phyloP scores from a whole-genome alignment of 257 asterid genomes.

The Solanum verrucosum region DNA sequence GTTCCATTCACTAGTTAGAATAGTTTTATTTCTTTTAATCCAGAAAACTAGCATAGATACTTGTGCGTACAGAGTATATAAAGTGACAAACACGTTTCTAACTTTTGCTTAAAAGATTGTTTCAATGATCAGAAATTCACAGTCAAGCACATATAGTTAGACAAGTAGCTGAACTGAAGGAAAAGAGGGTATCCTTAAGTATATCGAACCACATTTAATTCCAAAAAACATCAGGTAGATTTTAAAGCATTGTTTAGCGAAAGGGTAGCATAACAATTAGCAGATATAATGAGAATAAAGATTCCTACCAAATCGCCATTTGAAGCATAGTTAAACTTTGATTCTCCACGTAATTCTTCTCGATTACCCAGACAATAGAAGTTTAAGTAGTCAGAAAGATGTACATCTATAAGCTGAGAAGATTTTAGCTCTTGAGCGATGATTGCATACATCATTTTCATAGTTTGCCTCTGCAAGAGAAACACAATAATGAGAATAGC shows the following conservation, averaged over 20 bases:
- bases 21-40: neutral
- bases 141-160: neutral
- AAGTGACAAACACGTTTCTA: neutral
- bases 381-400: slow-evolving; percentile 34
- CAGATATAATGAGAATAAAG: neutral
- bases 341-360: slow-evolving; percentile 20
- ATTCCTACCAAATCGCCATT: slow-evolving; percentile 26
- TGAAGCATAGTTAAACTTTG: slow-evolving; percentile 8
- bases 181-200: neutral
- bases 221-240: neutral
- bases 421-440: slow-evolving; percentile 31
- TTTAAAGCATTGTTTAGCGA: neutral
- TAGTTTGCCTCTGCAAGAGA: slow-evolving; percentile 46
- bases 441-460: slow-evolving; percentile 44
- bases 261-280: neutral
- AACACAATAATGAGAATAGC: slow-evolving; percentile 1
- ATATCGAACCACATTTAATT: neutral
- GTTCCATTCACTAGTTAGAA: neutral
- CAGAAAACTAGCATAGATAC: neutral
- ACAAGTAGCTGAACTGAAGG: neutral
- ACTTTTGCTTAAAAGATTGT: neutral
- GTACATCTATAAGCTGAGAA: slow-evolving; percentile 16
- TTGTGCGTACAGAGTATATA: neutral
- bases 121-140: neutral
- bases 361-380: slow-evolving; percentile 53